These are phyloP conservation scores for Malus hybrid DNA, from an alignment of 331 rosid species.

Conservation along the genomic window DNA sequence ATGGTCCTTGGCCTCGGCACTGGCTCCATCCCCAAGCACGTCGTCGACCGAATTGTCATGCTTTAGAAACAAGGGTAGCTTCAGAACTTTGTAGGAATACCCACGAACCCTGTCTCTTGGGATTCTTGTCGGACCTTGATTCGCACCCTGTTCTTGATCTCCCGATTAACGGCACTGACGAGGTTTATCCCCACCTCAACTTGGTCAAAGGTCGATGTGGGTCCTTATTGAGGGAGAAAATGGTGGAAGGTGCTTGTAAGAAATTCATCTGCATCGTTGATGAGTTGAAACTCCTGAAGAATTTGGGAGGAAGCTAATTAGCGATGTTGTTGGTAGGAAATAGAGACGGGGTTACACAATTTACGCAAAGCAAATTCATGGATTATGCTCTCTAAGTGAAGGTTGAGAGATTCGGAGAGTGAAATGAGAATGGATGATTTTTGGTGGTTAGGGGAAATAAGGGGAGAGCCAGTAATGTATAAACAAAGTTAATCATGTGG, in stretches of 20 bases:
- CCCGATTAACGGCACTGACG: conserved; percentile 81
- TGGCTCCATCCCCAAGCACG: conserved; percentile 80
- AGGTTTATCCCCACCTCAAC: conserved; percentile 69
- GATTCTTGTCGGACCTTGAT: conserved; percentile 73
- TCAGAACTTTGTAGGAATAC: conserved; percentile 54
- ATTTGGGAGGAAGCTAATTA: conserved; percentile 65
- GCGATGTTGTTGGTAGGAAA: conserved; percentile 64
- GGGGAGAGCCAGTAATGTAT: no score
- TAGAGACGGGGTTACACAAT: no score
- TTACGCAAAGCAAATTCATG: no score
- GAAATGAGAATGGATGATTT: no score
- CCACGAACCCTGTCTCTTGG: conserved; percentile 65
- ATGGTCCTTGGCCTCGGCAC: conserved; percentile 89
- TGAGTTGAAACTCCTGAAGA: conserved; percentile 58
- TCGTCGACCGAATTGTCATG: conserved; percentile 68
- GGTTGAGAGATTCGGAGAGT: no score
- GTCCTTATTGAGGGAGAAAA: conserved; percentile 74
- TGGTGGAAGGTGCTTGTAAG: conserved; percentile 71
- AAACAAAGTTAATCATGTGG: no score
- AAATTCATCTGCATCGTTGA: conserved; percentile 72
- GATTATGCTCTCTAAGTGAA: no score
- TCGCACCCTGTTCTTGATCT: conserved; percentile 60
- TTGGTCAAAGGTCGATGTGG: conserved; percentile 93
- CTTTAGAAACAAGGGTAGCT: conserved; percentile 63
- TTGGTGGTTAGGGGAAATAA: no score